Base-by-base conservation (phyloP, 352 stramenopile species). In the Globisporangium mamillatum region DNA sequence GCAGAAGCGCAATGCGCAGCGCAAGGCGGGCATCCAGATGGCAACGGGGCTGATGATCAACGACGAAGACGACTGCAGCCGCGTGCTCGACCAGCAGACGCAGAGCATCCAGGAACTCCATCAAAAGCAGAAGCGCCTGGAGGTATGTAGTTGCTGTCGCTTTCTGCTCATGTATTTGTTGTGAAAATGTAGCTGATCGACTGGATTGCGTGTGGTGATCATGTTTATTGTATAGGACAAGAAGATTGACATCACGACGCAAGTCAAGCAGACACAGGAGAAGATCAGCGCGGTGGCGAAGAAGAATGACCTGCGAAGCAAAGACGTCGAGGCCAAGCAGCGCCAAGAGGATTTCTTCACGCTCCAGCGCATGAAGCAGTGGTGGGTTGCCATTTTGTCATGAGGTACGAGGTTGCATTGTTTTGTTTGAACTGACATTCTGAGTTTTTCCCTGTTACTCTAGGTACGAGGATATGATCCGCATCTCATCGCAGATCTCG, bases 41-140 rank as follows among this genome's bases (percentile, higher is more conserved):
- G 66, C 84, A 5, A 92, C 82, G 6, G 73, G 75, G 6, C 71
- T 90, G 41, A 82, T 90, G 78, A 80, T 94, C 72, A 92, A 89
- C 60, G 84, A 91, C 68, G 86, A 94, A 60, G 81, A 91, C n/a
- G 86, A 94, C 69, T 92, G 86, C 65, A 73, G 63, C 20, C 82
- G 84, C 20, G 77, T 92, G n/a, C 69, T 94, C 20, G 82, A 91
- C 55, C 75, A 79, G 44, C 86, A 94, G 70, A 92, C 84, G 5
- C 77, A 86, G 44, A 80, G 71, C 52, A 92, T 94, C 66, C 84
- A 91, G 56, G 80, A 90, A 54, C 79, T 94, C 52, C 78, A 87
- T 57, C 72, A 92, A 46, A 80, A 82, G 57, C 82, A 92, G 62
- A 88, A 90, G 61, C 53, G 79, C 9, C 68, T 92, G 1, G 82